Base-by-base conservation (phyloP, 257 asterid species). In the Rubia yunnanensis region DNA sequence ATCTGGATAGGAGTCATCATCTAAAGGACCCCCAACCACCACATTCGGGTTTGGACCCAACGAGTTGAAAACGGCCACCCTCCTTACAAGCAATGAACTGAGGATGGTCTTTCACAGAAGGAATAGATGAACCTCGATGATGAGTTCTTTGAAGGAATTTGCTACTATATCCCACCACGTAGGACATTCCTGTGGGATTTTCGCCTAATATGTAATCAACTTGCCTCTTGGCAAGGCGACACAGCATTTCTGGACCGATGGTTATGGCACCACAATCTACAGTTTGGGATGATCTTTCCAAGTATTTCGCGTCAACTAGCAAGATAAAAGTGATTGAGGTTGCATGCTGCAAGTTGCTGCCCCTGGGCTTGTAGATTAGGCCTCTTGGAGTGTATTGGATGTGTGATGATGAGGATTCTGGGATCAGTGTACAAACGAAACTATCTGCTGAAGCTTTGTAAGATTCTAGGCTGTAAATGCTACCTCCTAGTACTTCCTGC, bases 331-430 rank as follows among this genome's bases (percentile, higher is more conserved):
- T 81, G 36, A 90, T 84, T 59, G 94, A 68, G 18, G 98, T 86
- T n/a, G 94, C 90, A 23, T 91, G 97, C 72, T 94, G 99, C 44
- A 94, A 68, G n/a, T 94, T 94, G 86, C 99, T 94, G 5, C 99
- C 99, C 0, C 97, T 96, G 0, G 95, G 95, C 64, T 77, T 76
- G 81, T 90, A 88, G 11, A 94, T 90, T 56, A 94, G 89, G 48
- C 99, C 99, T 34, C 95, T 97, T 0, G 95, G 91, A 5, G 88
- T 75, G 86, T 77, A 88, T 70, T 79, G 85, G 20, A 94, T 79
- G 84, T 86, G 95, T 68, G 79, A 80, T 23, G 95, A 86, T 7
- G 95, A 72, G 4, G 96, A 83, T 63, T 90, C 88, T 7, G 99
- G 96, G 54, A 94, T 81, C 9, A 94, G 79, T 5, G 97, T 79